Evolutionary conservation across 75 land plant species (phyloP), one percentile per base, ranked within the genome.

Genomic region (Larix kaempferi): DNA sequence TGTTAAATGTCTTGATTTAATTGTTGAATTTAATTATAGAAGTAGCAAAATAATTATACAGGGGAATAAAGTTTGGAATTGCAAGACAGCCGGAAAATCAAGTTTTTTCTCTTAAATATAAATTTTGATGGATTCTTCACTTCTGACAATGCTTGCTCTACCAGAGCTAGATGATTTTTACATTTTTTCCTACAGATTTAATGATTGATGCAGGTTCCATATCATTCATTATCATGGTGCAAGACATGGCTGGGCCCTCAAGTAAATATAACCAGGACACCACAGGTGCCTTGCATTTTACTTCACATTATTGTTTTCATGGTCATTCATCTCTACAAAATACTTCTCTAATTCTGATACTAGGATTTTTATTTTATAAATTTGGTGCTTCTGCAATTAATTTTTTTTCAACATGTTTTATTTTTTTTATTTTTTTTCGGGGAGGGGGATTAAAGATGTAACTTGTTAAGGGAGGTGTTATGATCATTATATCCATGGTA

Each of bases 191-290:
- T 74, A 57, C 26, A 26, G 16, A 26, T 60, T 57, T 69, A 17
- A 15, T 22, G 74, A 16, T 27, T 77, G 63, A 76, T 27, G n/a
- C 86, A 98, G 99, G 99, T 98, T 66, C 92, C 99, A 21, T 98
- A 98, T 78, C 80, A 98, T 82, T 98, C 99, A 6, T 89, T 98
- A 35, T 92, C 99, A 74, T 98, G 95, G 90, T 97, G 99, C 86
- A 97, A 97, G 74, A 91, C 79, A 23, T 97, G 99, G 99, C 91
- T 97, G 76, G 99, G 99, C 33, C 57, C 92, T 63, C 81, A 82
- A 74, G 98, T 97, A 35, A 97, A 97, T 78, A 88, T 97, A 57
- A 97, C 99, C 25, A 90, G 99, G 69, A 87, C 98, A 62, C 99
- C 99, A 16, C 99, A 97, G 94, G 99, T 97, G 25, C 52, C 52